Evolutionary conservation across 441 rosid genomes (phyloP), one percentile per base, ranked within the genome.

Genomic region (Codiaeum variegatum): DNA sequence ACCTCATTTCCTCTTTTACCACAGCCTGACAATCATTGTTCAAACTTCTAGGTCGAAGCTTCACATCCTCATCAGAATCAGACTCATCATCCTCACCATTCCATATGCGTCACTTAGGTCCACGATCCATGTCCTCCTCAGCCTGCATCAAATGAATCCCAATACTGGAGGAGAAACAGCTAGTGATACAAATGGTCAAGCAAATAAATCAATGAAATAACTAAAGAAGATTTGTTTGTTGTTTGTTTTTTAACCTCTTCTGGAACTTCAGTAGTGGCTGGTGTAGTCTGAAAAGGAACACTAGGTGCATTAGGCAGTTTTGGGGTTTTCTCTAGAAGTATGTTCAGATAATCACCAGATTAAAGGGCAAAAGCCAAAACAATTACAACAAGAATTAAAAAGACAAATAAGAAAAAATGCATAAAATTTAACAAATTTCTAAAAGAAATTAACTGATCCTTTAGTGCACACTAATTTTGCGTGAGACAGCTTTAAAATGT

Each of bases 91-190:
- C 86, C 21, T 88, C 91, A 70, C 96, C 93, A 83, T 79, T 82
- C 96, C 98, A 94, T 76, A 94, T 91, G 64, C 96, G 94, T 72
- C 80, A 98, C 71, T 88, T 87, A 66, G 97, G 94, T 78, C 94
- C 88, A 69, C 68, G 69, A 79, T 94, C 98, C 89, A 91, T 79
- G 67, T 88, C 88, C 77, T 87, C 96, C 83, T 92, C 99, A 31
- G 85, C 84, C 99, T 94, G 77, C 73, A 79, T 56, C 66, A 62
- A 79, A 73, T 28, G 26, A 72, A 70, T 29, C 34, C 74, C 68
- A 65, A 38, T 5, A 64, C 32, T n/a, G 19, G 42, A 71, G 44
- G 44, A 40, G 44, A 40, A 40, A 40, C 2, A 40, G 13, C 8
- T 11, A 23, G 31, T 3, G 49, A 31, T 54, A 54, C 23, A 69